A percentile compares a stretch with the other conserved stretches of the same genome.
phyloP scores from a whole-genome alignment of 345 rosid species.

The Erodium maritimum region DNA sequence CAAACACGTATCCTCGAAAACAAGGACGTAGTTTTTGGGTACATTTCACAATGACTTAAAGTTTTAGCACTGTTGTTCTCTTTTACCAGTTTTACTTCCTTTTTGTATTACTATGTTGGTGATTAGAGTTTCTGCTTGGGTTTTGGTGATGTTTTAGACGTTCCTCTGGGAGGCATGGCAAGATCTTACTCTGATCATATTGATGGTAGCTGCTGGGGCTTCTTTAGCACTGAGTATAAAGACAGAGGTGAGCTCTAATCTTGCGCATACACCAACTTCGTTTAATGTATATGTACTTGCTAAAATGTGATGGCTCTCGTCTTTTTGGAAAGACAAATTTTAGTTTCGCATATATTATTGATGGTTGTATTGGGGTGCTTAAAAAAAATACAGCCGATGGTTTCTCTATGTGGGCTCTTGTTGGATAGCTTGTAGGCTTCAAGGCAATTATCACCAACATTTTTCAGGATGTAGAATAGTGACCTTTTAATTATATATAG shows the following conservation, averaged over 20 bases:
- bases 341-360: too few species aligned
- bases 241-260: conserved; percentile 57
- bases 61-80: neutral
- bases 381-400: too few species aligned
- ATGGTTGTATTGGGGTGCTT: too few species aligned
- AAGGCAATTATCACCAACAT: too few species aligned
- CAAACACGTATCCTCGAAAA: conserved; percentile 84
- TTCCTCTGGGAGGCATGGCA: conserved; percentile 88
- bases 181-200: conserved; percentile 78
- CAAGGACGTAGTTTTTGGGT: conserved; percentile 94
- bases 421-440: too few species aligned
- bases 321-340: too few species aligned
- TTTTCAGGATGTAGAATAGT: too few species aligned
- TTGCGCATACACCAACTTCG: neutral
- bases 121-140: neutral
- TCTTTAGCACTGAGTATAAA: conserved; percentile 87
- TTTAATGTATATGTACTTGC: too few species aligned
- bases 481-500: too few species aligned
- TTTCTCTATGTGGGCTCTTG: too few species aligned
- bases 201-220: conserved; percentile 86
- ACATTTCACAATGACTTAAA: neutral
- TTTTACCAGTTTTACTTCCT: neutral
- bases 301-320: too few species aligned
- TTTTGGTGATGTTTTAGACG: conserved; percentile 29
- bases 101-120: too few species aligned